Base-by-base conservation (phyloP, 306 rosid genomes). In the Fagus crenata region DNA sequence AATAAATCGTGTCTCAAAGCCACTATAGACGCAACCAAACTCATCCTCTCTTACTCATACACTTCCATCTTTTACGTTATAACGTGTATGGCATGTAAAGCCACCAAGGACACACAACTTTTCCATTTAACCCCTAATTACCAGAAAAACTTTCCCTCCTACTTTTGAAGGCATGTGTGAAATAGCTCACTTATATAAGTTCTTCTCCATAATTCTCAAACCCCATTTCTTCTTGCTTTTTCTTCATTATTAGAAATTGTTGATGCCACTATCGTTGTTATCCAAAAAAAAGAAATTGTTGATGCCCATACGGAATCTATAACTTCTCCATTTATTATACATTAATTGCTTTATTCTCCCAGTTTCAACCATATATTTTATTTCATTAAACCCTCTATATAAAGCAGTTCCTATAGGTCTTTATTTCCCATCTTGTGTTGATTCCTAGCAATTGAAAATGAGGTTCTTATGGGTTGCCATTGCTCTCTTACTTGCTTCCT, bases 271-370 rank as follows among this genome's bases (percentile, higher is more conserved):
- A 0, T 22, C 28, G 28, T 22, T 22, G 28, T 22, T 22, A 22
- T 22, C 28, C 28, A 22, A 22, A 22, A 22, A 22, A 22, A 22
- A 32, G 17, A 11, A 53, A 73, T 82, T 78, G 89, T 82, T 83
- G 84, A 81, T 83, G 15, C 89, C 90, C 78, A 61, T 72, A 85
- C 82, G 93, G 12, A 78, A 85, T 85, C 77, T 73, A 77, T 83
- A 76, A 71, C 85, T 74, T 80, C 79, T 75, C 76, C 54, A 67
- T 46, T 79, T 61, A 71, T 75, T 72, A 61, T 37, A n/a, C 77
- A 49, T 56, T 68, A 71, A 22, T 79, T 59, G 60, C 58, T 49
- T 70, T 17, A 46, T 22, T 67, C 73, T 28, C 61, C 53, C 35
- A 39, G 15, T 35, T 59, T 67, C 28, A 43, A 42, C 53, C 59